phyloP scores from a whole-genome alignment of 129 eudicot genomes.

The Rutidosis leptorrhynchoides region DNA sequence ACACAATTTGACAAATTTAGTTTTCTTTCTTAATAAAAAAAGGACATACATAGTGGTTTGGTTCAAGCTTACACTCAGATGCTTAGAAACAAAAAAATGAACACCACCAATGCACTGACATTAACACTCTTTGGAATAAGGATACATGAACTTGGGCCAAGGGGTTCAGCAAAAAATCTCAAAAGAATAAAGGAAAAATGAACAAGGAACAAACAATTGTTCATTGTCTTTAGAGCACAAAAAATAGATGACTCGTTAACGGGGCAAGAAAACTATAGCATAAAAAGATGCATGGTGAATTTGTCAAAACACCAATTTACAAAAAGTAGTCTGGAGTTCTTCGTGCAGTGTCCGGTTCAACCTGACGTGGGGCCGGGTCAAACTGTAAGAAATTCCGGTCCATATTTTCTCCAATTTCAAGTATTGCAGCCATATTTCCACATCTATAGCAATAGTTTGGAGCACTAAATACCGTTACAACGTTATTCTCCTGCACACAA shows the following conservation, averaged over 20 bases:
- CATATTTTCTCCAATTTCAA: constrained; percentile 54
- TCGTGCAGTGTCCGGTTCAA: constrained; percentile 42
- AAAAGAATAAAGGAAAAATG: background rate
- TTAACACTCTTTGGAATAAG: background rate
- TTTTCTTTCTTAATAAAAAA: too few species aligned
- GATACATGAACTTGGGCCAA: background rate
- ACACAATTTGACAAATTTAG: too few species aligned
- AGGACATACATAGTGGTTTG: background rate
- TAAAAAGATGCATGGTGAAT: constrained; percentile 24
- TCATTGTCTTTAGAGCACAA: background rate
- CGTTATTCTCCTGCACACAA: constrained; percentile 33
- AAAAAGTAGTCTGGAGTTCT: constrained; percentile 56
- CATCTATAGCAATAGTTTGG: constrained; percentile 51
- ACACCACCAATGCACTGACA: background rate
- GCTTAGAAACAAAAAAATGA: background rate
- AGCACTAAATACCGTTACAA: constrained; percentile 48
- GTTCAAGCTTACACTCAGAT: background rate
- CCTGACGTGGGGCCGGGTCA: constrained; percentile 59
- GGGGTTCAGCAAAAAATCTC: background rate
- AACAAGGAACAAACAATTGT: background rate
- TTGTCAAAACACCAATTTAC: constrained; percentile 29
- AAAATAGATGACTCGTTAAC: too few species aligned
- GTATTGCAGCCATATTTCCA: constrained; percentile 49
- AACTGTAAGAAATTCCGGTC: constrained; percentile 56
- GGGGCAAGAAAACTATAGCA: constrained; percentile 32